A percentile compares a stretch with the other conserved stretches of the same genome.
Evolutionary conservation across 305 asterid genomes (phyloP).

Genomic region (Solanum hybrid): DNA sequence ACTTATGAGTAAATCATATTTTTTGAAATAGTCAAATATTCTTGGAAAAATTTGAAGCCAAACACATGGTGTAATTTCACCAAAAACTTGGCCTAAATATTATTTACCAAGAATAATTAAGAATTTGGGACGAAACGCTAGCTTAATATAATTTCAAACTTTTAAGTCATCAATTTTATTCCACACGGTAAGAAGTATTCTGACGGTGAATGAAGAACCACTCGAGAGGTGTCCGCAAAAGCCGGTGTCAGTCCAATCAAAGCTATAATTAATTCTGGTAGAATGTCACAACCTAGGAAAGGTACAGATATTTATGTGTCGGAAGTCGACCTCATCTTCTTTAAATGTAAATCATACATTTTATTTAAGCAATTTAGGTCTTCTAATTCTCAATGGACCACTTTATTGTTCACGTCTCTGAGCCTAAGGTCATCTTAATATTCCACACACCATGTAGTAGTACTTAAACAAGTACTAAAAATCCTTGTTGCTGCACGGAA

Average conservation of each 20-base stretch:
- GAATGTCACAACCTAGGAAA: conserved; percentile 7
- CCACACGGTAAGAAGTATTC: background rate
- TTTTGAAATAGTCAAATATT: too few species aligned
- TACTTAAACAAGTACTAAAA: background rate
- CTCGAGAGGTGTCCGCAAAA: background rate
- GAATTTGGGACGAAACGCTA: too few species aligned
- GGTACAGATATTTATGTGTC: conserved; percentile 2
- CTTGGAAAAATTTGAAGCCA: too few species aligned
- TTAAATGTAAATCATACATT: background rate
- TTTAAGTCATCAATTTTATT: too few species aligned
- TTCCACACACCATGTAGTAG: background rate
- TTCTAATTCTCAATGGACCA: background rate
- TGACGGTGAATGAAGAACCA: background rate
- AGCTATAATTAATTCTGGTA: conserved; percentile 1
- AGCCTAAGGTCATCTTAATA: background rate
- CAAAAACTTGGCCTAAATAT: too few species aligned
- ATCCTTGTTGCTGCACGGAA: background rate
- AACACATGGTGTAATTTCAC: too few species aligned
- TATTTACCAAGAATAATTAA: too few species aligned
- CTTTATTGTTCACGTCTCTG: background rate
- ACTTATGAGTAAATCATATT: too few species aligned
- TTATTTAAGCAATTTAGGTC: background rate
- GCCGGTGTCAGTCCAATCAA: background rate
- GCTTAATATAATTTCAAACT: too few species aligned
- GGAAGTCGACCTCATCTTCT: background rate